Conservation (phyloP, 2,329 filamentous ascomycete species). For the Tympanopsis confertula region DNA sequence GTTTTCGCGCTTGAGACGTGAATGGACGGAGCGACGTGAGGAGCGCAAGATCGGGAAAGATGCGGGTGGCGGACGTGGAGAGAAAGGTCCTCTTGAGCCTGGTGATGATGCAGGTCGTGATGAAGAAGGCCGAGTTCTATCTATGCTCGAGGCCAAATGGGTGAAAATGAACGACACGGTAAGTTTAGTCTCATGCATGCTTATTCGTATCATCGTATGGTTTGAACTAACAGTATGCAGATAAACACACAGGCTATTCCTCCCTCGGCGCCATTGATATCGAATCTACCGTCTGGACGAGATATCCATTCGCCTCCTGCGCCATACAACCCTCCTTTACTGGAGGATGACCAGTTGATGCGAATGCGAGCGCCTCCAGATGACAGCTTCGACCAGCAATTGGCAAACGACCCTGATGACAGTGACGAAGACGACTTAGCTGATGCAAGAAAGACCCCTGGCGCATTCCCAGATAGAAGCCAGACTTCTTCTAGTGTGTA, state of each 20-base stretch:
- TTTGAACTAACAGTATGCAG: conserved; percentile 15
- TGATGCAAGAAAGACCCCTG: conserved; percentile 10
- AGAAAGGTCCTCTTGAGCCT: conserved; percentile 17
- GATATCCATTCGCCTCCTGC: conserved; percentile 41
- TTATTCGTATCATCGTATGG: neutral
- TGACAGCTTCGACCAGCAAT: conserved; percentile 21
- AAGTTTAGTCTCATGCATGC: conserved; percentile 8
- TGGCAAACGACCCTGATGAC: conserved; percentile 30
- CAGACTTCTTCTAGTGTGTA: no score
- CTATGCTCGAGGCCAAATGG: conserved; percentile 52
- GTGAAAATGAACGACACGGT: conserved; percentile 53
- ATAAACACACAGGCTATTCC: conserved; percentile 48
- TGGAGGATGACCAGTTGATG: conserved; percentile 37
- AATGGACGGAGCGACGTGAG: conserved; percentile 45
- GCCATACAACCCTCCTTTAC: conserved; percentile 31
- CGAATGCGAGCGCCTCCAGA: conserved; percentile 44
- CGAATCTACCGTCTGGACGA: conserved; percentile 48
- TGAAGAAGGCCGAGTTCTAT: conserved; percentile 47
- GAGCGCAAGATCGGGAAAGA: conserved; percentile 41
- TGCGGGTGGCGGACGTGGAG: conserved; percentile 12
- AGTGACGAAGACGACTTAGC: conserved; percentile 12
- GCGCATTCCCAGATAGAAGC: conserved; percentile 16
- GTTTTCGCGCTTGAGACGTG: conserved; percentile 38
- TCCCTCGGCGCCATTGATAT: conserved; percentile 37
- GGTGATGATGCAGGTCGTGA: conserved; percentile 47